Conservation (phyloP, 2,329 filamentous ascomycete species). For the Keithomyces neogunnii region DNA sequence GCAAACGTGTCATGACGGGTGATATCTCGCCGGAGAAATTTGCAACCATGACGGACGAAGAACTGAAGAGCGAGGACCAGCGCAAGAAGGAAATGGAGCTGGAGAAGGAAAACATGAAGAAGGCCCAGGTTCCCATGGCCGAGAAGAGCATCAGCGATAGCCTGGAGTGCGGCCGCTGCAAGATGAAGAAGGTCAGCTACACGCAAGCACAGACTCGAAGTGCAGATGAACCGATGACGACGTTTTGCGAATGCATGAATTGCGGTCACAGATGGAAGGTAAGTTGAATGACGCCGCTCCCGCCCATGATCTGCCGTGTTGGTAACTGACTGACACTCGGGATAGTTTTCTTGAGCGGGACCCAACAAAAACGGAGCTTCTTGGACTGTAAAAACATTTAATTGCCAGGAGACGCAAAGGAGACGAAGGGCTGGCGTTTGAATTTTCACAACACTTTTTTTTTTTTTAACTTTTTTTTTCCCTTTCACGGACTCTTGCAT, state of each 20-base stretch:
- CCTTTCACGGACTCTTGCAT: background rate
- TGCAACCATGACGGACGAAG: constrained; percentile 79
- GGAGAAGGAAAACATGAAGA: constrained; percentile 90
- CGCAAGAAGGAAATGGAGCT: constrained; percentile 67
- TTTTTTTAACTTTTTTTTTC: background rate
- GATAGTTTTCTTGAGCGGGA: background rate
- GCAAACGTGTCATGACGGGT: constrained; percentile 65
- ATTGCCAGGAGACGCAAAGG: background rate
- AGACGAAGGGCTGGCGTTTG: background rate
- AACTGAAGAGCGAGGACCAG: constrained; percentile 82
- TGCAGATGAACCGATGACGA: constrained; percentile 89
- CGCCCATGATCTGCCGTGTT: background rate
- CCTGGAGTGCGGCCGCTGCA: constrained; percentile 85
- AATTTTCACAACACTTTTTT: background rate
- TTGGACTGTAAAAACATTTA: background rate
- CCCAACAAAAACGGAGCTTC: background rate
- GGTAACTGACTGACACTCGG: background rate
- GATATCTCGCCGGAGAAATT: constrained; percentile 66
- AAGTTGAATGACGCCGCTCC: constrained; percentile 18
- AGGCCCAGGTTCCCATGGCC: constrained; percentile 86
- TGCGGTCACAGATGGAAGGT: constrained; percentile 69
- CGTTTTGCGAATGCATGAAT: constrained; percentile 63
- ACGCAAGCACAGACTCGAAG: constrained; percentile 90
- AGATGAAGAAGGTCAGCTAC: constrained; percentile 90
- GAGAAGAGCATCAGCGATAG: constrained; percentile 86